Evolutionary conservation across 2,329 filamentous ascomycete species (phyloP), one percentile per base, ranked within the genome.

Genomic region (Hypoxylon sp.): DNA sequence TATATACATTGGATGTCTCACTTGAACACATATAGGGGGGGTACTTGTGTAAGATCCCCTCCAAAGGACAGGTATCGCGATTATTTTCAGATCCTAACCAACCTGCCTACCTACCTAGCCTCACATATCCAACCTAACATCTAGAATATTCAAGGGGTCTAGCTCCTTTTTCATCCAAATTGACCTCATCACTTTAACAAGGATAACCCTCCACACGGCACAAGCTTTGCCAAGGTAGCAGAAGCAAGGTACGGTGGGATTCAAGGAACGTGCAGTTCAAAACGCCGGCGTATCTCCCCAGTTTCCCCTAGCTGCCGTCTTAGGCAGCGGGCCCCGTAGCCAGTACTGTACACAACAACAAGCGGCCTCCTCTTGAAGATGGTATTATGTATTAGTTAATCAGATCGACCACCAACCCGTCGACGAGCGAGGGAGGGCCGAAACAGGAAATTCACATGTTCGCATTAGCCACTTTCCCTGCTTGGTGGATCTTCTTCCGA

Each of bases 191-290:
- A 26, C 26, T 32, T 36, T 50, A 32, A 43, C 40, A 47, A 30
- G 45, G 40, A 27, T 47, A 27, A 21, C 30, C 49, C 29, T 40
- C 43, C 37, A n/a, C n/a, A n/a, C n/a, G n/a, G n/a, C n/a, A n/a
- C n/a, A 51, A 48, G 40, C 40, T 51, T 44, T 27, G 50, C 44
- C 44, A 50, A 57, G 53, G 35, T 19, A 21, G 29, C n/a, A 31
- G 25, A 21, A 25, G n/a, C n/a, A 25, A 15, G n/a, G 34, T 29
- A 30, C 35, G 13, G 31, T 31, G 36, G 51, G 52, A 49, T 51
- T 44, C 36, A 21, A 26, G 30, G 38, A 42, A 27, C 36, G 21
- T 44, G 31, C 38, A 36, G 31, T 5, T 37, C 40, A 51, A 49
- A 41, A 51, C 43, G 26, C 47, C 35, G 46, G 51, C 51, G 37